Percentiles rank a stretch among this genome's conserved stretches.
Evolutionary conservation across 73 alveolate species (phyloP).

Genomic region (Uronychia binucleata): DNA sequence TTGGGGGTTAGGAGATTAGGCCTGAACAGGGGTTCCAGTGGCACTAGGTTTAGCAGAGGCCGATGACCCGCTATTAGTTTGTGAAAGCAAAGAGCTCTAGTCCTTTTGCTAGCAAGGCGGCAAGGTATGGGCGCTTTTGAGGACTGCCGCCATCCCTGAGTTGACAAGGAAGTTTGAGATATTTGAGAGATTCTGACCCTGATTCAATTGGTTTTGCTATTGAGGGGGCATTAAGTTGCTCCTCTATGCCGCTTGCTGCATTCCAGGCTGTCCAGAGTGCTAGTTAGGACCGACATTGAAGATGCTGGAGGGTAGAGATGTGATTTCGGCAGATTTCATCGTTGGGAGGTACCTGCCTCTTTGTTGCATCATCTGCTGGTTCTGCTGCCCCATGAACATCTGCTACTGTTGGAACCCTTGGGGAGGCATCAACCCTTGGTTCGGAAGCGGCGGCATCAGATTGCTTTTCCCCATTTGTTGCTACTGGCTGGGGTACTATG

Average conservation of each 20-base stretch:
- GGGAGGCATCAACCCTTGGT: too few relatives aligned
- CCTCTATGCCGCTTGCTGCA: background rate
- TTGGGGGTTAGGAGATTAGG: background rate
- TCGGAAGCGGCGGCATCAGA: too few relatives aligned
- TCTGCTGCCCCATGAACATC: background rate
- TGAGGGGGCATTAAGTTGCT: background rate
- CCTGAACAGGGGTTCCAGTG: background rate
- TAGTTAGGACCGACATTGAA: too few relatives aligned
- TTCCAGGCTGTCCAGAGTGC: background rate
- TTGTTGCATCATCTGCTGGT: background rate
- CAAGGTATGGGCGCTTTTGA: background rate
- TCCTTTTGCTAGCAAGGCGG: too few relatives aligned
- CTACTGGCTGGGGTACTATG: too few relatives aligned
- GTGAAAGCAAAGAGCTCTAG: too few relatives aligned
- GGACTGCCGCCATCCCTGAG: background rate
- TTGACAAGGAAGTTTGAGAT: background rate
- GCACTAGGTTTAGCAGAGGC: background rate
- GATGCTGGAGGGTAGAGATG: too few relatives aligned
- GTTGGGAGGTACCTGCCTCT: background rate
- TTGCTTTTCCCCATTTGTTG: too few relatives aligned
- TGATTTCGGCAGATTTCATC: background rate
- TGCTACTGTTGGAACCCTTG: background rate
- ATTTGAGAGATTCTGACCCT: background rate
- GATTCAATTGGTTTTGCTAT: background rate
- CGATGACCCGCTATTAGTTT: too few relatives aligned